Percentiles rank a stretch among this genome's conserved stretches.
phyloP scores from a whole-genome alignment of 306 rosid species.

The Corylus avellana region DNA sequence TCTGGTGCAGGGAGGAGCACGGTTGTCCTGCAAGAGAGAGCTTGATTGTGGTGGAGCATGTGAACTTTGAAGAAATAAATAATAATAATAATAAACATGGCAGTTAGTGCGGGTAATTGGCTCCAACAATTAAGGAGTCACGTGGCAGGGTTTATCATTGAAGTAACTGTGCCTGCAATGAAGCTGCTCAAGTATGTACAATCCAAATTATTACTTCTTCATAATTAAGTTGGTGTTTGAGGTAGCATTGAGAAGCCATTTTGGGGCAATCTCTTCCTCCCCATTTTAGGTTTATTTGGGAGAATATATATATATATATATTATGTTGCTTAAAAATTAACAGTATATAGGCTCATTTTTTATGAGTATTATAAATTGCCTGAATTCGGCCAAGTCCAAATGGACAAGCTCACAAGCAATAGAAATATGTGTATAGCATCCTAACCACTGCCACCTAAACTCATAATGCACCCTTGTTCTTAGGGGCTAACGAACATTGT shows the following conservation, averaged over 20 bases:
- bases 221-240: neutral
- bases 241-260: neutral
- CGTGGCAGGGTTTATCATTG: constrained; percentile 32
- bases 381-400: too few relatives aligned
- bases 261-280: too few relatives aligned
- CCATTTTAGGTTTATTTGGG: too few relatives aligned
- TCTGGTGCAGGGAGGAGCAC: neutral
- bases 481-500: too few relatives aligned
- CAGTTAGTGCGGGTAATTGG: constrained; percentile 16
- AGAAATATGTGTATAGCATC: too few relatives aligned
- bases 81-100: neutral
- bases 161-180: neutral
- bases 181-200: neutral
- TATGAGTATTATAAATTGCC: too few relatives aligned
- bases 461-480: too few relatives aligned
- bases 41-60: neutral
- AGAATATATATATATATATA: too few relatives aligned
- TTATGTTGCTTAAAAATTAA: too few relatives aligned
- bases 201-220: neutral
- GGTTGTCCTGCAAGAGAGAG: neutral
- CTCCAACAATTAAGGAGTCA: constrained; percentile 29
- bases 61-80: constrained; percentile 26
- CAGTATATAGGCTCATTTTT: too few relatives aligned
- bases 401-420: too few relatives aligned
- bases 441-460: too few relatives aligned